These are phyloP conservation scores for Phtheirospermum japonicum DNA, from an alignment of 257 asterid species.

Conservation along the genomic window DNA sequence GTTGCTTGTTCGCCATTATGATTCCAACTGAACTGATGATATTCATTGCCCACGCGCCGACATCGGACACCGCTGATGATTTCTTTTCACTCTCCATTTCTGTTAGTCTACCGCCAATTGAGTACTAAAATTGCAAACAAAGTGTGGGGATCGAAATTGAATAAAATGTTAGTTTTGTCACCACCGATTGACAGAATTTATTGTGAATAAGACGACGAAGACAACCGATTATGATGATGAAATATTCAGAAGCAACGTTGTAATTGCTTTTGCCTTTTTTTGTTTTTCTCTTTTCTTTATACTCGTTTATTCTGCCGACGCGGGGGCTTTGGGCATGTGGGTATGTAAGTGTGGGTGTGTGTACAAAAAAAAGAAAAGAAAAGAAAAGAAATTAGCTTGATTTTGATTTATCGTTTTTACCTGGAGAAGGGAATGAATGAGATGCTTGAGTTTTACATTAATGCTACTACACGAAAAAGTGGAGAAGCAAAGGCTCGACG, in stretches of 20 bases:
- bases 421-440: too few species aligned
- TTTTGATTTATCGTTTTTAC: too few species aligned
- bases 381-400: too few species aligned
- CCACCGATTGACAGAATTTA: slow-evolving; percentile 19
- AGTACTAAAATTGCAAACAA: slow-evolving; percentile 7
- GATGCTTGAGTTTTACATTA: too few species aligned
- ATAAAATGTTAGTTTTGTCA: neutral
- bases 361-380: too few species aligned
- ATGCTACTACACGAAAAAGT: too few species aligned
- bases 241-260: slow-evolving; percentile 23
- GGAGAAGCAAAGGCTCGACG: too few species aligned
- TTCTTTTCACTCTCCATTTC: slow-evolving; percentile 65
- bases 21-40: slow-evolving; percentile 93
- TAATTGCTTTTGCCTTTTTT: slow-evolving; percentile 4
- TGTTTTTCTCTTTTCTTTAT: neutral
- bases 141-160: neutral
- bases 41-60: slow-evolving; percentile 98
- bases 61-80: slow-evolving; percentile 70
- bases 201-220: slow-evolving; percentile 26
- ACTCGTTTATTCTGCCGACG: neutral
- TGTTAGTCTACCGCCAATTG: neutral
- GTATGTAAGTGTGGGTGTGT: neutral
- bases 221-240: slow-evolving; percentile 27
- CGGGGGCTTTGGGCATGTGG: slow-evolving; percentile 12
- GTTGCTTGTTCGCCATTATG: slow-evolving; percentile 92